phyloP scores from a whole-genome alignment of 2,329 filamentous ascomycete species.

The Calonectria leucothoes region DNA sequence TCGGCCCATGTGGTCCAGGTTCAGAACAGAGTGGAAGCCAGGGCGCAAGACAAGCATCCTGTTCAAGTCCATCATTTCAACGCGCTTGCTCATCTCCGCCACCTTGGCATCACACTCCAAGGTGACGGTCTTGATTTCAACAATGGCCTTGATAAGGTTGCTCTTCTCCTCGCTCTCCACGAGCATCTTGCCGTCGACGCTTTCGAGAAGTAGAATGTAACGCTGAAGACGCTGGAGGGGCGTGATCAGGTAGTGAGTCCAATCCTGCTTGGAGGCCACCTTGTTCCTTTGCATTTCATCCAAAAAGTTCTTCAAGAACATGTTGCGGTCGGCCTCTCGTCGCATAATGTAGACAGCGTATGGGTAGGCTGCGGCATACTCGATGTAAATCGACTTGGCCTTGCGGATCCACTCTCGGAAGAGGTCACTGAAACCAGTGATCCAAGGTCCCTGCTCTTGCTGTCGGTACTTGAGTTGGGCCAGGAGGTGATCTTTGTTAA shows the following conservation, averaged over 20 bases:
- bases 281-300: slow-evolving; percentile 84
- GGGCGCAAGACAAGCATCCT: slow-evolving; percentile 86
- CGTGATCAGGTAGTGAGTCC: slow-evolving; percentile 94
- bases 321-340: slow-evolving; percentile 85
- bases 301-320: slow-evolving; percentile 87
- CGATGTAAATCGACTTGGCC: slow-evolving; percentile 87
- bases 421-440: slow-evolving; percentile 93
- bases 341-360: slow-evolving; percentile 85
- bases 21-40: slow-evolving; percentile 89
- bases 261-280: slow-evolving; percentile 84
- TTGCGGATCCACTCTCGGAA: slow-evolving; percentile 99
- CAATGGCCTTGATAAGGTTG: slow-evolving; percentile 85
- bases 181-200: slow-evolving; percentile 85
- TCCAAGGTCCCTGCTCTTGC: slow-evolving; percentile 95
- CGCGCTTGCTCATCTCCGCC: slow-evolving; percentile 91
- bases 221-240: slow-evolving; percentile 94
- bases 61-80: slow-evolving; percentile 86
- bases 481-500: slow-evolving; percentile 92
- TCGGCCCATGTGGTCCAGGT: slow-evolving; percentile 92
- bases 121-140: slow-evolving; percentile 91
- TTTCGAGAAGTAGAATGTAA: slow-evolving; percentile 85
- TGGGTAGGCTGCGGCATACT: slow-evolving; percentile 90
- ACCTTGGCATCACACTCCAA: slow-evolving; percentile 93
- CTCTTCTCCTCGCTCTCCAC: slow-evolving; percentile 90
- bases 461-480: slow-evolving; percentile 97